A percentile compares a stretch with the other conserved stretches of the same genome.
These are phyloP conservation scores for Kwoniella sp. DNA, from an alignment of 768 basidiomycete genomes.

Conservation along the genomic window DNA sequence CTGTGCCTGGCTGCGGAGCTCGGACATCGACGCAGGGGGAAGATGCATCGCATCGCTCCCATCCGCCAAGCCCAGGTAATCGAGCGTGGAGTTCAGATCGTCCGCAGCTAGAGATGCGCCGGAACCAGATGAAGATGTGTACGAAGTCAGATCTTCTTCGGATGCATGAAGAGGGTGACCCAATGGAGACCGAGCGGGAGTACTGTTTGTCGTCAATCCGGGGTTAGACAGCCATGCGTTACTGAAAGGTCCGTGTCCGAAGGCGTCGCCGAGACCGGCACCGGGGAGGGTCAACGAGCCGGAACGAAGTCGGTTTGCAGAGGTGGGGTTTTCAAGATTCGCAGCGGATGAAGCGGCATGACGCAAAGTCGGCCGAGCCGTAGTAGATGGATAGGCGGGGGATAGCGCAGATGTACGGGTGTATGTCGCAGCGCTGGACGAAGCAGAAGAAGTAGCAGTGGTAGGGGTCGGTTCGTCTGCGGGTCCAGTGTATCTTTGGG, in stretches of 20 bases:
- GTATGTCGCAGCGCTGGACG: conserved; percentile 47
- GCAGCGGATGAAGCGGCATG: conserved; percentile 51
- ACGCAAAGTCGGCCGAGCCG: conserved; percentile 45
- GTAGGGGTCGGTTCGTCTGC: conserved; percentile 61
- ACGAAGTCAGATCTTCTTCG: conserved; percentile 79
- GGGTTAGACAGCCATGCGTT: conserved; percentile 72
- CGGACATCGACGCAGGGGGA: conserved; percentile 78
- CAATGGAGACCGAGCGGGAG: conserved; percentile 60
- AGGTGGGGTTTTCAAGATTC: conserved; percentile 38
- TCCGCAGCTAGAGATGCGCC: conserved; percentile 56
- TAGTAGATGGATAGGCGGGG: conserved; percentile 49
- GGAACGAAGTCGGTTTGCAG: conserved; percentile 76
- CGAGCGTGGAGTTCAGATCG: conserved; percentile 90
- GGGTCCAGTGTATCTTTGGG: conserved; percentile 76
- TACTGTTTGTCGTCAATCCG: conserved; percentile 58
- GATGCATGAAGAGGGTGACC: conserved; percentile 51
- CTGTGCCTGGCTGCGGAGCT: conserved; percentile 85
- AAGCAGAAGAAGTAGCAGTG: conserved; percentile 50
- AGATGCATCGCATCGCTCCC: conserved; percentile 30
- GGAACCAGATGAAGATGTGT: conserved; percentile 65
- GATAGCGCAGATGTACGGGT: conserved; percentile 60
- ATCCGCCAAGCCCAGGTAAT: conserved; percentile 94
- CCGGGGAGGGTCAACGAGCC: conserved; percentile 87
- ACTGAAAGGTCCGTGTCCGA: conserved; percentile 80
- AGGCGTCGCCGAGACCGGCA: conserved; percentile 73